Evolutionary conservation across 768 basidiomycete genomes (phyloP), one percentile per base, ranked within the genome.

Genomic region (Termitomyces titanicus): DNA sequence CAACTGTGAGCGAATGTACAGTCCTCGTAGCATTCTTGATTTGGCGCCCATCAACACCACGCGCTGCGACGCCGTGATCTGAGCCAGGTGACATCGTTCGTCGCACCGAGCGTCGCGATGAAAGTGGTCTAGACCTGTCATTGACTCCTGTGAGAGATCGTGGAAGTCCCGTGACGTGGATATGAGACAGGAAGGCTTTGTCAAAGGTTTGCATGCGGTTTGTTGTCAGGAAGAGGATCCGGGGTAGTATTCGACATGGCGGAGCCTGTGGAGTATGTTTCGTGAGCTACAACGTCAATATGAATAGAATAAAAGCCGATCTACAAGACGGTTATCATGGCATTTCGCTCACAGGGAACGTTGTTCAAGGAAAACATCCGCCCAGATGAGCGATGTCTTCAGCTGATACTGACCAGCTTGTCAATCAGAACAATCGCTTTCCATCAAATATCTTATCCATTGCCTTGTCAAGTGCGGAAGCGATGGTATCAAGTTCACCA

Each of bases 331-430:
- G 84, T 83, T 2, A 88, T 85, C 78, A 86, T 84, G 0, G 85
- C 84, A 59, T 88, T 88, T 11, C 84, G 75, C 60, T 82, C 76
- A 8, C 31, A 84, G 68, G 5, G 81, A 81, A 7, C 85, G 79
- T 60, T 81, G 80, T 61, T 86, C 85, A 39, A 88, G 73, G 78
- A 86, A 88, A 3, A 88, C 84, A 66, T 88, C 84, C 3, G 84
- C 83, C 69, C 73, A 45, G 3, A 35, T 13, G 37, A 31, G 12
- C 22, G 27, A 18, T 54, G 25, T 17, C 12, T 24, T 38, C 12
- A 35, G 10, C 5, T 10, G 24, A 20, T n/a, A 33, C 29, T 29
- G 25, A 33, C 15, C 18, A 72, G 72, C 64, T 81, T 79, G 53
- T 82, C 80, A 55, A 81, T 81, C 38, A 81, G 68, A 5, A 81